These are phyloP conservation scores for Helminthosporium solani DNA, from an alignment of 2,329 filamentous ascomycete species.

Conservation along the genomic window DNA sequence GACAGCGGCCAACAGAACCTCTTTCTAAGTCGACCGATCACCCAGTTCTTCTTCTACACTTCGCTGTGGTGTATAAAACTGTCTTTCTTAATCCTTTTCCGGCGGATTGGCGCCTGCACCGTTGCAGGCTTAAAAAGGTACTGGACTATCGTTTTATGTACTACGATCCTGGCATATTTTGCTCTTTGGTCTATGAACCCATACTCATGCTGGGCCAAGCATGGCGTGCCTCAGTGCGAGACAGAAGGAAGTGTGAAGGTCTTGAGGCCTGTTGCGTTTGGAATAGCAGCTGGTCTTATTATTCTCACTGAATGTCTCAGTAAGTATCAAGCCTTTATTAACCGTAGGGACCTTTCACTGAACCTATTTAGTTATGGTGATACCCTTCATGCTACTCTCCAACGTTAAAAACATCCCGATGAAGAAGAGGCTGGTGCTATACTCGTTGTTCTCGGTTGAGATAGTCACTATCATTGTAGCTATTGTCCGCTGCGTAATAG, in stretches of 20 bases:
- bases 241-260: neutral
- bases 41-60: conserved; percentile 8
- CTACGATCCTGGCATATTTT: conserved; percentile 4
- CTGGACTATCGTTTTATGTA: conserved; percentile 1
- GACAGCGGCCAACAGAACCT: neutral
- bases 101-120: conserved; percentile 3
- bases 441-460: conserved; percentile 9
- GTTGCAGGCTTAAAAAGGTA: conserved; percentile 1
- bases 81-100: conserved; percentile 9
- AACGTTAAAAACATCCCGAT: neutral
- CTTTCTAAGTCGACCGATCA: conserved; percentile 7
- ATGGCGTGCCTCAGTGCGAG: conserved; percentile 2
- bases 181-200: conserved; percentile 3
- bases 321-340: neutral
- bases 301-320: conserved; percentile 8
- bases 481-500: conserved; percentile 3
- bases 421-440: conserved; percentile 4
- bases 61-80: conserved; percentile 8
- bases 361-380: conserved; percentile 1
- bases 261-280: conserved; percentile 5
- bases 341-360: neutral
- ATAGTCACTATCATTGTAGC: conserved; percentile 6
- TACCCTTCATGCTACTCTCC: conserved; percentile 6
- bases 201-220: conserved; percentile 5
- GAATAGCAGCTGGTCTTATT: conserved; percentile 4